Evolutionary conservation across 345 rosid species (phyloP).

Genomic region (Moricandia moricandioides): DNA sequence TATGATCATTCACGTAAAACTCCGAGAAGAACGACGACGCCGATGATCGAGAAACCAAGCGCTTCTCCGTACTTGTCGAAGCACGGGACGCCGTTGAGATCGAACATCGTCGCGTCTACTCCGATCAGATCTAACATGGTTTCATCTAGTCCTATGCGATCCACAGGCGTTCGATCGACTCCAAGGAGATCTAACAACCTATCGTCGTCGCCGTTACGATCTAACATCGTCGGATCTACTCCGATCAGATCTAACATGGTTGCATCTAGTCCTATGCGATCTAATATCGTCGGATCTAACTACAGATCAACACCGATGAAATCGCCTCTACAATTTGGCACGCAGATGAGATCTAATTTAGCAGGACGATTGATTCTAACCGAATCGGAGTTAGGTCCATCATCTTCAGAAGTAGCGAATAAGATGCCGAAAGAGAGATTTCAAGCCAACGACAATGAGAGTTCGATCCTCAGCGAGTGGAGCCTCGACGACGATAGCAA

Average conservation of each 20-base stretch:
- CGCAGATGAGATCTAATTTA: slow-evolving; percentile 29
- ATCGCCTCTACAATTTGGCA: slow-evolving; percentile 13
- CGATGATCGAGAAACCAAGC: slow-evolving; percentile 1
- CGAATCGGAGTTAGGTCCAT: slow-evolving; percentile 75
- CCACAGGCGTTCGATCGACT: background rate
- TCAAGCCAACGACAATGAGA: slow-evolving; percentile 41
- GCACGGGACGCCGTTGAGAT: slow-evolving; percentile 39
- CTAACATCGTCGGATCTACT: background rate
- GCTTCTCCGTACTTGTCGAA: slow-evolving; percentile 31
- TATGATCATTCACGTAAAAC: slow-evolving; percentile 23
- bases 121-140: slow-evolving; percentile 16
- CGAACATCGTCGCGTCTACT: slow-evolving; percentile 27
- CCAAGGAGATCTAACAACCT: slow-evolving; percentile 29
- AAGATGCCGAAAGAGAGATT: slow-evolving; percentile 41
- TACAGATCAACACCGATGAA: slow-evolving; percentile 33
- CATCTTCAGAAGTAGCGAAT: slow-evolving; percentile 82
- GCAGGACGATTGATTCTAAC: slow-evolving; percentile 39
- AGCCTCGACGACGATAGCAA: slow-evolving; percentile 47
- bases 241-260: slow-evolving; percentile 6
- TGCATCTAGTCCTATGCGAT: slow-evolving; percentile 16
- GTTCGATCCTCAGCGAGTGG: slow-evolving; percentile 53
- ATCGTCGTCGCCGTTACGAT: slow-evolving; percentile 25
- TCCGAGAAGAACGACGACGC: background rate
- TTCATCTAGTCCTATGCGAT: background rate
- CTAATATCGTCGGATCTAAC: slow-evolving; percentile 26